phyloP scores from a whole-genome alignment of 2,329 filamentous ascomycete species.

The Chrysosphaeria jannelii region DNA sequence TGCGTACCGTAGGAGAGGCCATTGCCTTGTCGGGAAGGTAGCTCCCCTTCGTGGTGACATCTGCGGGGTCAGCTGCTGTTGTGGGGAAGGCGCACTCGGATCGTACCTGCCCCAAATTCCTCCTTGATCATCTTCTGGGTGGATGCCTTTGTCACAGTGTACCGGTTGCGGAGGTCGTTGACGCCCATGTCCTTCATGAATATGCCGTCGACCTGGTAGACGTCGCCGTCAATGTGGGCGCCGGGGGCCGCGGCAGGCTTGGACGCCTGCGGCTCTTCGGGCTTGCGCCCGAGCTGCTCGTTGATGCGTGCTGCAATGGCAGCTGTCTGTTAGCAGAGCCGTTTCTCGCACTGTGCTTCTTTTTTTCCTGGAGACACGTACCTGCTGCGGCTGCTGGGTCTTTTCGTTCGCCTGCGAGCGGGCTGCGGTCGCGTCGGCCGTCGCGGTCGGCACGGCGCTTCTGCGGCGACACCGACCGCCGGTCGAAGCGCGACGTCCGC shows the following conservation, averaged over 20 bases:
- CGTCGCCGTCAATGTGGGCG: constrained; percentile 47
- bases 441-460: constrained; percentile 37
- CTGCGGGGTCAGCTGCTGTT: constrained; percentile 30
- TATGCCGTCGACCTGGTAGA: constrained; percentile 88
- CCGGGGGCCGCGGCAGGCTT: constrained; percentile 11
- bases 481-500: constrained; percentile 56
- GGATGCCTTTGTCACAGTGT: constrained; percentile 84
- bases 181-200: constrained; percentile 98
- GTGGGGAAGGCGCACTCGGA: too few relatives aligned
- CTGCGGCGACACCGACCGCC: constrained; percentile 63
- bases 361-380: constrained; percentile 42
- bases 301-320: constrained; percentile 76
- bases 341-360: too few relatives aligned
- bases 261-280: constrained; percentile 46
- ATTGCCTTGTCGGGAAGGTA: constrained; percentile 96
- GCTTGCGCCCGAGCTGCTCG: too few relatives aligned
- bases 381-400: constrained; percentile 5
- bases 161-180: constrained; percentile 89
- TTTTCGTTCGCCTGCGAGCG: constrained; percentile 13
- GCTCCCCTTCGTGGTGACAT: constrained; percentile 92
- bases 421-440: constrained; percentile 50
- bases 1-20: constrained; percentile 56
- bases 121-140: constrained; percentile 99
- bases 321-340: constrained; percentile 17
- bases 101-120: constrained; percentile 98